Conservation (phyloP, 2,329 filamentous ascomycete genomes). For the Hymenotorrendiella dingleyae region DNA sequence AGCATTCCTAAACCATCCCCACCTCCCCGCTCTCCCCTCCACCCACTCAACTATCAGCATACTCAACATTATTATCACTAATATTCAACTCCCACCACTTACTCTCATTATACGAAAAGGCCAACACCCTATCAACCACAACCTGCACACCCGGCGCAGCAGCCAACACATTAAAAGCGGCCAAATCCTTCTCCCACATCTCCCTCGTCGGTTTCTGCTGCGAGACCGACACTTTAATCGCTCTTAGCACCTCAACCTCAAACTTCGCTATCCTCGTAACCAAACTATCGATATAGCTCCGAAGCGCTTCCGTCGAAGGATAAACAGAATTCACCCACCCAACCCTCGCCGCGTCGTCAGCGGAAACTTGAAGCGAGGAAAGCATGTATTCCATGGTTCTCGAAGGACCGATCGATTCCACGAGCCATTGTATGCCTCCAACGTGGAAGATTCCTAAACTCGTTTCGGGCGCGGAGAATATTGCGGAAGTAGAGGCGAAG, state of each 20-base stretch:
- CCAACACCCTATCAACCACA: neutral
- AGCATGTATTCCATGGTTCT: conserved; percentile 1
- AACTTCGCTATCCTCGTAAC: conserved; percentile 1
- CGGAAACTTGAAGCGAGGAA: neutral
- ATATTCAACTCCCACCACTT: neutral
- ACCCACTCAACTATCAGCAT: neutral
- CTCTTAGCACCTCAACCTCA: neutral
- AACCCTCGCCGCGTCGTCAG: neutral
- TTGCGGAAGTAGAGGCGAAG: conserved; percentile 7
- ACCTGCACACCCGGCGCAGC: neutral
- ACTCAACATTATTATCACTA: conserved; percentile 1
- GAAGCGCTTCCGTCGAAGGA: neutral
- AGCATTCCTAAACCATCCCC: too few species aligned
- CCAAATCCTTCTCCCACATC: neutral
- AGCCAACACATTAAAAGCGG: neutral
- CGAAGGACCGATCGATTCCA: neutral
- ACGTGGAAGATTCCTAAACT: conserved; percentile 4
- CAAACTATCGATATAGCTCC: neutral
- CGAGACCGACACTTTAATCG: neutral
- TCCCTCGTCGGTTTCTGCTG: neutral
- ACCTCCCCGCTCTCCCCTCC: too few species aligned
- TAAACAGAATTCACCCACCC: neutral
- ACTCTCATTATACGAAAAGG: neutral
- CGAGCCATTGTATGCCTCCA: conserved; percentile 3
- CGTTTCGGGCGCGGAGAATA: conserved; percentile 1